These are phyloP conservation scores for Neurospora sp. DNA, from an alignment of 495 filamentous ascomycete genomes.

Conservation along the genomic window DNA sequence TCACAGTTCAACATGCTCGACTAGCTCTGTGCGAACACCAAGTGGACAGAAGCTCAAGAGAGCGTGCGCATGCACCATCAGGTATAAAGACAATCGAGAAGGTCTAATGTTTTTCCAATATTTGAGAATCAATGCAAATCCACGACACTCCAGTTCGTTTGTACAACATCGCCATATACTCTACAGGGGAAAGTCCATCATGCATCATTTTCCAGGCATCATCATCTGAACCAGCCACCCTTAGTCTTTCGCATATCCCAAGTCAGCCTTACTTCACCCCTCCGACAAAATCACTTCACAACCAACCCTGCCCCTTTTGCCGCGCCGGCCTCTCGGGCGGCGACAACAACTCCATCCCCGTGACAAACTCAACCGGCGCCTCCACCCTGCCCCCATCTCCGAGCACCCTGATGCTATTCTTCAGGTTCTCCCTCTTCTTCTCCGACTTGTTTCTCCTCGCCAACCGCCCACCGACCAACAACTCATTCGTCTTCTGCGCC, in stretches of 20 bases:
- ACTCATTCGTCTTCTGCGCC: not conserved
- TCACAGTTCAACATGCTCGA: too few species aligned
- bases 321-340: not conserved
- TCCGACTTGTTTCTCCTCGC: slow-evolving; percentile 2
- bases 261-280: too few species aligned
- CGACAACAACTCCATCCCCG: not conserved
- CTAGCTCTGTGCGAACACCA: not conserved
- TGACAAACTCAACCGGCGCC: not conserved
- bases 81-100: not conserved
- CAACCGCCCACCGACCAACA: not conserved
- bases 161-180: not conserved
- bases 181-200: not conserved
- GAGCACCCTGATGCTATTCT: slow-evolving; percentile 6
- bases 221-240: not conserved
- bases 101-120: too few species aligned
- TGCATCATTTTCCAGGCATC: not conserved
- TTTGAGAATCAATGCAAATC: not conserved
- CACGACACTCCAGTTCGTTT: not conserved
- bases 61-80: not conserved
- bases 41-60: not conserved
- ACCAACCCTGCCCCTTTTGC: not conserved
- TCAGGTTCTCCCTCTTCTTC: slow-evolving; percentile 10
- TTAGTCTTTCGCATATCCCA: too few species aligned
- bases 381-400: slow-evolving; percentile 1
- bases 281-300: not conserved